Evolutionary conservation across 495 filamentous ascomycete species (phyloP).

Genomic region (Pseudoneurospora amorphoporcata): DNA sequence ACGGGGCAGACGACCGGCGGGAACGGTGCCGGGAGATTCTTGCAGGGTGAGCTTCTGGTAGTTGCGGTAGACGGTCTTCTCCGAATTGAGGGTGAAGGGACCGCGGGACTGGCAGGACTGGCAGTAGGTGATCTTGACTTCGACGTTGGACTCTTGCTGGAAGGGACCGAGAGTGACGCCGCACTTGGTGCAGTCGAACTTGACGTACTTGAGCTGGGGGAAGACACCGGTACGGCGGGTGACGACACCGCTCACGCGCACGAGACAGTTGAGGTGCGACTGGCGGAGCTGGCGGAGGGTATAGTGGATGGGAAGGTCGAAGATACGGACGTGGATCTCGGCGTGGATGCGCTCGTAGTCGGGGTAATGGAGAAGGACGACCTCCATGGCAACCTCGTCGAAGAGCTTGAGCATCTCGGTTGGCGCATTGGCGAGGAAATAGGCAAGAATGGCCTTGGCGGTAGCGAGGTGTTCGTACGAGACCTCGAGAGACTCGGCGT

Average conservation of each 20-base stretch:
- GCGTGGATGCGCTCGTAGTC: conserved; percentile 96
- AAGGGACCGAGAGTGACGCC: conserved; percentile 86
- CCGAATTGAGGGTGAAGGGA: conserved; percentile 91
- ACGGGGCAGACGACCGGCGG: conserved; percentile 87
- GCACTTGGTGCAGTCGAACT: conserved; percentile 94
- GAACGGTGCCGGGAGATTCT: conserved; percentile 94
- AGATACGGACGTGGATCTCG: conserved; percentile 96
- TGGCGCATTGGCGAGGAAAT: conserved; percentile 93
- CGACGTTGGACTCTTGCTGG: conserved; percentile 90
- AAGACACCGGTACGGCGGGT: conserved; percentile 96
- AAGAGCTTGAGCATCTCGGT: conserved; percentile 91
- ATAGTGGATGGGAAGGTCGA: conserved; percentile 86
- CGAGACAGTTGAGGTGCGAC: conserved; percentile 91
- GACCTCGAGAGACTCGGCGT: conserved; percentile 91
- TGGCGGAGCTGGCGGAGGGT: conserved; percentile 96
- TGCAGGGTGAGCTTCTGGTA: conserved; percentile 97
- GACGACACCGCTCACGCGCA: conserved; percentile 90
- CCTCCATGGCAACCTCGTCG: conserved; percentile 93
- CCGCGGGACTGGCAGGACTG: conserved; percentile 95
- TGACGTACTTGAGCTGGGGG: conserved; percentile 95
- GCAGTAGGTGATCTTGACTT: conserved; percentile 94
- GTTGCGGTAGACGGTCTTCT: conserved; percentile 98
- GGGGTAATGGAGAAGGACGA: conserved; percentile 87
- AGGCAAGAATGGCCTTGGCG: conserved; percentile 91
- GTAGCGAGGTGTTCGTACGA: conserved; percentile 85